Evolutionary conservation across 148 eudicot genomes (phyloP).

Genomic region (Cornus florida): DNA sequence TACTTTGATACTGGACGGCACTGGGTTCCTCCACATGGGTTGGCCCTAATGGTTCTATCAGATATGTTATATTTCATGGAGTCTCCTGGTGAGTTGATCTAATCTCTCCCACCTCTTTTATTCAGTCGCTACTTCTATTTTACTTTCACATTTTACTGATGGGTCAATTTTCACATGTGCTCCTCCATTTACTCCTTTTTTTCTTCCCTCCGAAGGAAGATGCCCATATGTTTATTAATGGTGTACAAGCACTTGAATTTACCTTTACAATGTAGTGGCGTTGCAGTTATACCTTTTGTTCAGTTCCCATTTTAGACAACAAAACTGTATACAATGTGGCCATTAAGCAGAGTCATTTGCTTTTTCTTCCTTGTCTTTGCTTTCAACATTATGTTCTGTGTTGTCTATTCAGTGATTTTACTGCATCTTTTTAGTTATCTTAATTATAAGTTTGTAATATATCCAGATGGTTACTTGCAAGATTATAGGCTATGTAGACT

Average conservation of each 20-base stretch:
- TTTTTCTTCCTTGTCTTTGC: not conserved
- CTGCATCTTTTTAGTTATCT: not conserved
- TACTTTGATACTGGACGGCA: conserved; percentile 65
- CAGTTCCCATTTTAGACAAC: not conserved
- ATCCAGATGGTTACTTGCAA: not conserved
- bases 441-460: not conserved
- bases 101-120: not conserved
- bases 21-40: conserved; percentile 76
- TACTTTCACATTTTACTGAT: not conserved
- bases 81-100: conserved; percentile 49
- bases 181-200: not conserved
- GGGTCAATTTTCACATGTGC: not conserved
- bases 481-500: not conserved
- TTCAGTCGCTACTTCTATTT: no score
- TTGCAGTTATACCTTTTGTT: not conserved
- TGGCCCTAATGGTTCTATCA: conserved; percentile 70
- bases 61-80: conserved; percentile 80
- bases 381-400: not conserved
- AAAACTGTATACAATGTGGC: not conserved
- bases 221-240: not conserved
- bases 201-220: not conserved
- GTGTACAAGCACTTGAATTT: not conserved
- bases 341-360: not conserved
- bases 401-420: not conserved
- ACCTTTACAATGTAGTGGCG: not conserved